phyloP scores from a whole-genome alignment of 2,329 filamentous ascomycete species.

The Chalaropsis ovoidea region DNA sequence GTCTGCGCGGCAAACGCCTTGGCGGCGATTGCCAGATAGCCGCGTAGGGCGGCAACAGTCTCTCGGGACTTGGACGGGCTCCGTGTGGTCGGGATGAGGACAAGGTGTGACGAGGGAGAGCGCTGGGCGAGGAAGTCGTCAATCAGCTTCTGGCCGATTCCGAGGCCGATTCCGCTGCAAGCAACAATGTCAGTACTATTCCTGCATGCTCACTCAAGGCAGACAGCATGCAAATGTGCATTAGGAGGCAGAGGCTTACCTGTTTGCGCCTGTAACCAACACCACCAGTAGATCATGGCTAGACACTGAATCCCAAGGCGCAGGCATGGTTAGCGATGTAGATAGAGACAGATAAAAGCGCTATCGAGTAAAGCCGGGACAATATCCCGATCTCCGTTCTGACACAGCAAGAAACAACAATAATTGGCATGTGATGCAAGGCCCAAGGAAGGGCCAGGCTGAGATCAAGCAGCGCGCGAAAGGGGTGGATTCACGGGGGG shows the following conservation, averaged over 20 bases:
- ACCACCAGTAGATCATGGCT: constrained; percentile 21
- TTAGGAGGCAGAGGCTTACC: constrained; percentile 8
- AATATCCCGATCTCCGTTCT: background rate
- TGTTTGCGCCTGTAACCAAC: constrained; percentile 24
- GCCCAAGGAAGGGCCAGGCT: background rate
- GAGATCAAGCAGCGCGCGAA: background rate
- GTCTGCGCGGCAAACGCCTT: constrained; percentile 35
- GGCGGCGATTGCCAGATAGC: constrained; percentile 47
- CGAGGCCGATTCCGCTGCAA: constrained; percentile 71
- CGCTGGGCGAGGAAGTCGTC: constrained; percentile 73
- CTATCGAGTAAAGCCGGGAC: background rate
- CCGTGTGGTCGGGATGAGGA: constrained; percentile 76
- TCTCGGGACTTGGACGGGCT: constrained; percentile 61
- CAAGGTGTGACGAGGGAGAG: constrained; percentile 56
- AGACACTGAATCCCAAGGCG: constrained; percentile 21
- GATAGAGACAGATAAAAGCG: background rate
- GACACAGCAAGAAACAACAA: background rate
- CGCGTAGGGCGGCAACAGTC: constrained; percentile 55
- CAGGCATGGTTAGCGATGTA: constrained; percentile 3
- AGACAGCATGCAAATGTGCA: background rate
- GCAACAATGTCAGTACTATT: background rate
- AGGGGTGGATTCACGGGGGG: background rate
- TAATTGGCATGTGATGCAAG: constrained; percentile 3
- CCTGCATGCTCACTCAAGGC: constrained; percentile 3
- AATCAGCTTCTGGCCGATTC: constrained; percentile 72